Conservation (phyloP, 164 flowering plant genomes). For the Stephania cephalantha region DNA sequence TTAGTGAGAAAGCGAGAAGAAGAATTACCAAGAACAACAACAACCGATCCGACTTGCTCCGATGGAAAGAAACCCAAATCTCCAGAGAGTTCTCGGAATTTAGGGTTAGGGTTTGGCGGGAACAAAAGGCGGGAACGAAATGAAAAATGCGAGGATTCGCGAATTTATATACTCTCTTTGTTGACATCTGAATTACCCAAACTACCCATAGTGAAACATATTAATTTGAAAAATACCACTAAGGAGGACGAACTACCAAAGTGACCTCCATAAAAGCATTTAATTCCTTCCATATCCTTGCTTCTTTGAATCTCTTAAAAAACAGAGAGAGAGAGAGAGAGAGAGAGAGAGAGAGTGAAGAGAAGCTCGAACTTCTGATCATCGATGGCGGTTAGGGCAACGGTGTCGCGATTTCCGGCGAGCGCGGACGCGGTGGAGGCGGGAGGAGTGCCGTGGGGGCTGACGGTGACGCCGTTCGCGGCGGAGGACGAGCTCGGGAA, state of each 20-base stretch:
- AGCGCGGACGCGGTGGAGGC: conserved; percentile 64
- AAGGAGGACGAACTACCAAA: too few species aligned
- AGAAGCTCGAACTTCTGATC: neutral
- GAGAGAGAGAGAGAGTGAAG: too few species aligned
- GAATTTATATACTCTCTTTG: neutral
- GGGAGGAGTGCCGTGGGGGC: conserved; percentile 85
- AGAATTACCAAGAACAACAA: too few species aligned
- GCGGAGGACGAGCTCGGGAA: conserved; percentile 67
- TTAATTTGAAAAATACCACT: too few species aligned
- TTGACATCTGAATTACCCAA: too few species aligned
- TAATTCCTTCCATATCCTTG: neutral
- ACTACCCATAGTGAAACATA: too few species aligned
- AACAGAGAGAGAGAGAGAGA: neutral
- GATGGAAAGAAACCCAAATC: too few species aligned
- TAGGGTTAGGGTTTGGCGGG: neutral
- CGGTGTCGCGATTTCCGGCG: conserved; percentile 68
- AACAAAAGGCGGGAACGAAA: neutral
- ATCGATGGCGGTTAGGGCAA: conserved; percentile 77
- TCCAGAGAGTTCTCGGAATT: too few species aligned
- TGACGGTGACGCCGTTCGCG: conserved; percentile 80
- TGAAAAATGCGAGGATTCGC: neutral
- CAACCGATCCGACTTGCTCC: too few species aligned
- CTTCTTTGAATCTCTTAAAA: neutral
- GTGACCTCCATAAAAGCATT: neutral
- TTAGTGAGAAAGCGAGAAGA: too few species aligned